Evolutionary conservation across 345 rosid genomes (phyloP).

Genomic region (Eucalyptus erythrocorys): DNA sequence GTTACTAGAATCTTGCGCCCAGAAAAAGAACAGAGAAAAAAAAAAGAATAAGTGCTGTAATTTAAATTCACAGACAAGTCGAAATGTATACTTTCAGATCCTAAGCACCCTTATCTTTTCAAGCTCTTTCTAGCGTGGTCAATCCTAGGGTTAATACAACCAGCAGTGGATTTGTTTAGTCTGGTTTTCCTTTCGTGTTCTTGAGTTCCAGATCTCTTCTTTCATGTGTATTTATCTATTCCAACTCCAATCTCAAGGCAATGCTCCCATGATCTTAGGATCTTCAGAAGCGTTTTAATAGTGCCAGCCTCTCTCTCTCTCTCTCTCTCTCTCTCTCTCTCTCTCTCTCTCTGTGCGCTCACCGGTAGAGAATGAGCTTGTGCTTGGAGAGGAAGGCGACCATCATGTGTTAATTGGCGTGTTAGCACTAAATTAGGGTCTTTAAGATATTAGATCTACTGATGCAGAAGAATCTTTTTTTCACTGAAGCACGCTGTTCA

Average conservation of each 20-base stretch:
- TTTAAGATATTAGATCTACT: background rate
- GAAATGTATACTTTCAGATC: background rate
- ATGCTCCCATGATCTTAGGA: background rate
- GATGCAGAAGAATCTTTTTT: background rate
- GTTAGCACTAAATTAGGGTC: background rate
- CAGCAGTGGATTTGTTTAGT: background rate
- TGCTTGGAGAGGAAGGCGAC: background rate
- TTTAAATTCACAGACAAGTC: background rate
- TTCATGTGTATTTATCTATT: background rate
- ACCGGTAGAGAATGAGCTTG: background rate
- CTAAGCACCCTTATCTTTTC: background rate
- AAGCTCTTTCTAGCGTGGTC: background rate
- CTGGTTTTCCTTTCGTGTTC: background rate
- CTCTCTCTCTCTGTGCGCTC: background rate
- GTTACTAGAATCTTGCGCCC: background rate
- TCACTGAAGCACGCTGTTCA: background rate
- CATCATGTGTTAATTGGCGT: background rate
- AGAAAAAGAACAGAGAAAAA: background rate
- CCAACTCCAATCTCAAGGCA: background rate
- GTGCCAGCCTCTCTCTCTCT: background rate
- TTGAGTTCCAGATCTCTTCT: background rate
- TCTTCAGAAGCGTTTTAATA: background rate
- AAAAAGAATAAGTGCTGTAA: background rate
- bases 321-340: background rate
- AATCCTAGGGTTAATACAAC: background rate